Conservation (phyloP, 805 yeast species). For the Metschnikowia baotianmanensis region DNA sequence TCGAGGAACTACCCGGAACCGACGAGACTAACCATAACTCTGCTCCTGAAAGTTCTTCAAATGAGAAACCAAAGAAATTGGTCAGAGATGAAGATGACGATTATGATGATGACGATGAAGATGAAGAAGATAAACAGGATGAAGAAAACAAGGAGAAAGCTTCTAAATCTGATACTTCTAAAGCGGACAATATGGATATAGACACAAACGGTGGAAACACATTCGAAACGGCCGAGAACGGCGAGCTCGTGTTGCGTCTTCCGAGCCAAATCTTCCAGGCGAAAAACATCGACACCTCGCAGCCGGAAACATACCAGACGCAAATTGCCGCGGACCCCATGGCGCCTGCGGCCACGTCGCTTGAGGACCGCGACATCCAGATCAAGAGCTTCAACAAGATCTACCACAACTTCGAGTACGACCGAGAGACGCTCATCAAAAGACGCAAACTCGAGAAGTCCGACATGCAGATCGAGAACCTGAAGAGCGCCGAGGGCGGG, state of each 20-base stretch:
- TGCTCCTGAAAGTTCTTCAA: background rate
- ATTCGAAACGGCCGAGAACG: slow-evolving; percentile 25
- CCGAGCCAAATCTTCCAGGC: slow-evolving; percentile 29
- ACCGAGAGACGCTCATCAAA: slow-evolving; percentile 69
- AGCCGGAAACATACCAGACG: slow-evolving; percentile 12
- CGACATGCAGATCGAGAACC: slow-evolving; percentile 61
- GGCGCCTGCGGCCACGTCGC: slow-evolving; percentile 13
- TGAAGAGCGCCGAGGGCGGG: slow-evolving; percentile 13
- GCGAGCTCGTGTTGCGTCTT: slow-evolving; percentile 32
- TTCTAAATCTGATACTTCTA: no score
- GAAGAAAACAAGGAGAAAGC: slow-evolving; percentile 8
- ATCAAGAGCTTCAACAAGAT: slow-evolving; percentile 68
- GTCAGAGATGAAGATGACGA: slow-evolving; percentile 22
- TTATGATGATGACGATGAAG: slow-evolving; percentile 20
- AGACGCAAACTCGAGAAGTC: slow-evolving; percentile 76
- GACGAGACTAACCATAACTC: background rate
- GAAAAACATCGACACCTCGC: slow-evolving; percentile 7
- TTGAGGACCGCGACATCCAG: slow-evolving; percentile 42
- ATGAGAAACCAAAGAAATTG: slow-evolving; percentile 1
- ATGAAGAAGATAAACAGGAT: slow-evolving; percentile 18
- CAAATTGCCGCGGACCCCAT: slow-evolving; percentile 12
- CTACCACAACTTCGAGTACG: slow-evolving; percentile 75
- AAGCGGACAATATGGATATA: background rate
- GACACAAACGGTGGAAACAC: background rate
- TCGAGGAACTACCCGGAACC: slow-evolving; percentile 19